Base-by-base conservation (phyloP, 139 green algal species). In the Volvox africanus region DNA sequence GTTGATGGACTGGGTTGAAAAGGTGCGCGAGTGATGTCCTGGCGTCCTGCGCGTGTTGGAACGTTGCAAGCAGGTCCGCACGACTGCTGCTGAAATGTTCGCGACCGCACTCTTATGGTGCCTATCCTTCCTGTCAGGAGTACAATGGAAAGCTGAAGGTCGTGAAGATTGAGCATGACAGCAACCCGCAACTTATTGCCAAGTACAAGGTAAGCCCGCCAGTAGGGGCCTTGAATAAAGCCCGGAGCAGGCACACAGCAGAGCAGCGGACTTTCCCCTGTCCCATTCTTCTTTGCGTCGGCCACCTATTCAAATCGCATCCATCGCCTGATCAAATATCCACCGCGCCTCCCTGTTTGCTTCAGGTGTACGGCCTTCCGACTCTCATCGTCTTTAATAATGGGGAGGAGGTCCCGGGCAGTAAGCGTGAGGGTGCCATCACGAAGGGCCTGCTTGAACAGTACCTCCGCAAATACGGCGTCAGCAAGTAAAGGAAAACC, bases 341-440 rank as follows among this genome's bases (percentile, higher is more conserved):
- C 44, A 9, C 44, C 44, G 22, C 14, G 22, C 67, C 67, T 75
- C 67, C 67, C 67, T 79, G 71, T 79, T 21, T 35, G 18, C 71
- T 2, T 17, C 61, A 87, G 95, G 97, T 99, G 61, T 99, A 99
- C 88, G 98, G 98, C 1, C 93, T 99, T 82, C 98, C 98, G 21
- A 97, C 97, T 14, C 77, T 99, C 17, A 95, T 99, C 6, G 50
- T 99, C 28, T 98, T 99, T 93, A 97, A 98, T 84, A 94, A 98
- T 77, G 98, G 98, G 17, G 65, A 96, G 79, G n/a, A 94, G 30
- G 91, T 99, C 65, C 50, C 94, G 24, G 96, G 94, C 80, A 97
- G 95, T 84, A 96, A 98, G 76, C 93, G 91, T 0, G 98, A 99
- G 92, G 98, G 98, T 1, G 98, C 97, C 19, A 95, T 99, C 61